Evolutionary conservation across 345 rosid genomes (phyloP).

Genomic region (Eucalyptus victrix): DNA sequence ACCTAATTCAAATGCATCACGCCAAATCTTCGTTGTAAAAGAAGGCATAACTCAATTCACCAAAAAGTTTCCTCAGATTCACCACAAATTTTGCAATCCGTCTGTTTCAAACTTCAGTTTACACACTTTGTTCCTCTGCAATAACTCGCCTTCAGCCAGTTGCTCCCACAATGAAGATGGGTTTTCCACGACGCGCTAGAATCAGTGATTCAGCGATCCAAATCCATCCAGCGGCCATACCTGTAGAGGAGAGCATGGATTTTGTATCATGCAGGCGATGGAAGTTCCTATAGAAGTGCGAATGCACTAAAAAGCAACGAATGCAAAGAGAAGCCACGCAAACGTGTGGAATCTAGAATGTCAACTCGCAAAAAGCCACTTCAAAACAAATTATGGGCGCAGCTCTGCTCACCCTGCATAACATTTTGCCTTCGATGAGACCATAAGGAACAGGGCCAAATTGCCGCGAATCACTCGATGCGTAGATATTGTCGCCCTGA

Average conservation of each 20-base stretch:
- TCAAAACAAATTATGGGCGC: not conserved
- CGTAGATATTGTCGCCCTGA: slow-evolving; percentile 78
- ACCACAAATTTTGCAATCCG: not conserved
- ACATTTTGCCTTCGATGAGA: slow-evolving; percentile 69
- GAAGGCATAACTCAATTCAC: not conserved
- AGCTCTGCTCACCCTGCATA: slow-evolving; percentile 37
- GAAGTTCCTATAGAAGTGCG: not conserved
- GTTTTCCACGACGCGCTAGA: too few relatives aligned
- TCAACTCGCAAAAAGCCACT: not conserved
- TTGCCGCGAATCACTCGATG: slow-evolving; percentile 62
- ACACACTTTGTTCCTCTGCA: not conserved
- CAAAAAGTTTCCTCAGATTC: not conserved
- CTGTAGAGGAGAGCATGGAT: slow-evolving; percentile 5
- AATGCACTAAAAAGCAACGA: not conserved
- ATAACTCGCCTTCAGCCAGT: not conserved
- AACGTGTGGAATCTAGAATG: not conserved
- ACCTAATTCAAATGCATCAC: not conserved
- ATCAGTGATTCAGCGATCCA: slow-evolving; percentile 26
- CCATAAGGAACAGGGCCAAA: slow-evolving; percentile 74
- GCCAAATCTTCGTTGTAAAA: not conserved
- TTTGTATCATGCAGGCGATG: not conserved
- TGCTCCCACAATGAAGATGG: not conserved
- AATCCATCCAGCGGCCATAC: slow-evolving; percentile 63
- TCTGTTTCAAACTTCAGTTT: not conserved
- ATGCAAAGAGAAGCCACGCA: not conserved